Evolutionary conservation across 1,284 basidiomycete genomes (phyloP), one percentile per base, ranked within the genome.

Genomic region (Ganoderma sp.): DNA sequence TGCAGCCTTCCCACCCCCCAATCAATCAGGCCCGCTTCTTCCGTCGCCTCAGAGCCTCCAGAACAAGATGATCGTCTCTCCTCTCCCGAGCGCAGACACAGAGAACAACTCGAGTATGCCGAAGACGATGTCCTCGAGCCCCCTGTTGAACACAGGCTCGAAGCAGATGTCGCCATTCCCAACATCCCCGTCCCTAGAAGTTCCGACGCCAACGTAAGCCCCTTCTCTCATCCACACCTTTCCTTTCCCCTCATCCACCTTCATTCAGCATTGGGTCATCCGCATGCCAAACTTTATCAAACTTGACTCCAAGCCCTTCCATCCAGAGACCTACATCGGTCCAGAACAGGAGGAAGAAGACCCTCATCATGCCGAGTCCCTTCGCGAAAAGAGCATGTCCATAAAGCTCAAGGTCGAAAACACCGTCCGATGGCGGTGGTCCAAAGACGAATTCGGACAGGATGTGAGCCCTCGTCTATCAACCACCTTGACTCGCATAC

Each of bases 401-500:
- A 90, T 94, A 74, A 93, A 93, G 78, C 84, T 97, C 63, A 92
- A 92, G 74, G 93, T 96, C 12, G 93, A 95, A 82, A 96, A 96
- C 78, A 96, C 95, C 2, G 84, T 97, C 41, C 88, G 95, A 58
- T 97, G 95, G 95, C 87, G 92, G 69, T 97, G 96, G 94, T 83
- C 84, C 10, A 91, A 92, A 76, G 89, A 92, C 75, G 84, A 88
- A 67, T 80, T 84, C 52, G 91, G 89, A 6, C 82, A 87, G 74
- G 90, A 90, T 75, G 94, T 94, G 75, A 81, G 90, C 84, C 14
- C 14, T 22, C 32, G 64, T 56, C 10, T 58, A 7, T 52, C 39
- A 37, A 12, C 39, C 12, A 42, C 37, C 28, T 8, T 28, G 14
- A 4, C 54, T 15, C 22, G n/a, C 19, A 12, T 61, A 22, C 32